Percentiles rank a stretch among this genome's conserved stretches.
phyloP scores from a whole-genome alignment of 2,329 filamentous ascomycete species.

The Thermothelomyces thermophilus region DNA sequence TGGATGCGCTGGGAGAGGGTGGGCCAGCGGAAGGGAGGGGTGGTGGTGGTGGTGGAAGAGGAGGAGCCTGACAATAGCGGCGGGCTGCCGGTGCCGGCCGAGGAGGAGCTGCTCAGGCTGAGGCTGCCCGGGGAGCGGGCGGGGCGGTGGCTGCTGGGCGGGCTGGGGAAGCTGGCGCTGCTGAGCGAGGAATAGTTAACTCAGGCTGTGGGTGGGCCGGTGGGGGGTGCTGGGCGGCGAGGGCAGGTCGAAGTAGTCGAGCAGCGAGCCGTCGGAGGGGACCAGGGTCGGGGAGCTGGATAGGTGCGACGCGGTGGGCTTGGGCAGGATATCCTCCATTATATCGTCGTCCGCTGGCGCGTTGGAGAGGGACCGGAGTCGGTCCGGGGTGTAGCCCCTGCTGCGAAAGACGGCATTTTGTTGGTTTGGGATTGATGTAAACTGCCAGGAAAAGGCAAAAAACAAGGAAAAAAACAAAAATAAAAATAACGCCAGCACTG shows the following conservation, averaged over 20 bases:
- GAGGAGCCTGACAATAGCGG: neutral
- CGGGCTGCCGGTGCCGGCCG: neutral
- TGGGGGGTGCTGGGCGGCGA: constrained; percentile 18
- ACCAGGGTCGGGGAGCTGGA: constrained; percentile 1
- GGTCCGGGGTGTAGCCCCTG: constrained; percentile 8
- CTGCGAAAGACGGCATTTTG: constrained; percentile 15
- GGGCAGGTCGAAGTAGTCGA: constrained; percentile 20
- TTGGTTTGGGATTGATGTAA: too few species aligned
- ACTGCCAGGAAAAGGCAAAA: too few species aligned
- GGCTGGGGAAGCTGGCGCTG: constrained; percentile 10
- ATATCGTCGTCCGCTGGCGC: constrained; percentile 7
- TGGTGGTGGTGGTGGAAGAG: neutral
- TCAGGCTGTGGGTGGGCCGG: constrained; percentile 6
- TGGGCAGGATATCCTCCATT: constrained; percentile 10
- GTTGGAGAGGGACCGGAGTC: constrained; percentile 1
- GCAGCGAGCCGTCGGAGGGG: constrained; percentile 14
- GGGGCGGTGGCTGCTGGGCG: neutral
- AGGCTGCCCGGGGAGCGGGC: too few species aligned
- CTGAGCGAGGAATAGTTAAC: constrained; percentile 12
- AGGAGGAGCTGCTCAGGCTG: too few species aligned
- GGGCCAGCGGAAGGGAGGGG: constrained; percentile 7
- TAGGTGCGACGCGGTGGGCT: neutral
- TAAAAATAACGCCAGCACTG: too few species aligned
- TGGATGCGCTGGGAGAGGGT: constrained; percentile 10
- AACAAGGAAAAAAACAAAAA: too few species aligned